Base-by-base conservation (phyloP, 805 yeast genomes). In the Kazachstania bromeliacearum region DNA sequence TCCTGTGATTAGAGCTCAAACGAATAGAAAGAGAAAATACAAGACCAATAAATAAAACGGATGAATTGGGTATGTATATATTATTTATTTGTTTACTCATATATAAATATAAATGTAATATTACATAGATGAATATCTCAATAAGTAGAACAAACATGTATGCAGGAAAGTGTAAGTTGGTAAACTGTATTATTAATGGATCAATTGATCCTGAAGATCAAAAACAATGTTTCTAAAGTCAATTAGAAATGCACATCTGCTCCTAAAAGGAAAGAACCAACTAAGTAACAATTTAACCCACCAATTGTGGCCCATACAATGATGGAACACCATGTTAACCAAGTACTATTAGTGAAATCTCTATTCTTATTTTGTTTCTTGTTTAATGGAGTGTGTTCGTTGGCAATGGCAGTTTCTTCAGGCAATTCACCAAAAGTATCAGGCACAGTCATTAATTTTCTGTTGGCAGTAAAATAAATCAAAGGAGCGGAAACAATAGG, bases 401-500 rank as follows among this genome's bases (percentile, higher is more conserved):
- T 58, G 13, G 44, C 34, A 5, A 32, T 39, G 3, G 32, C 31
- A 8, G 27, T 22, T 2, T 28, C 34, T 15, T 29, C 42, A 16
- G 30, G 32, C 16, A 36, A 18, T 23, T 34, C 41, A 16, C 37
- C 34, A 31, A 23, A 30, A 33, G 33, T 46, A 40, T 24, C 50
- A 52, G 63, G 33, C 51, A 76, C 80, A 26, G 72, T 64, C 92
- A 81, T 81, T 40, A 75, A 73, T 34, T 67, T 59, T 48, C 75
- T 76, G 35, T 72, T 72, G 42, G 84, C 75, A 0, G 95, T 85
- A 56, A 85, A 84, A 55, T 75, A 79, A 39, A 85, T 78, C 50
- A 87, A 66, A 16, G 96, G 96, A 0, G 95, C 95, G 28, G 87
- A 76, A 5, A 87, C 92, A 42, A 85, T 73, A 1, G 96, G 96